phyloP scores from a whole-genome alignment of 805 yeast genomes.

The Cyberlindnera euphorbiiphila region DNA sequence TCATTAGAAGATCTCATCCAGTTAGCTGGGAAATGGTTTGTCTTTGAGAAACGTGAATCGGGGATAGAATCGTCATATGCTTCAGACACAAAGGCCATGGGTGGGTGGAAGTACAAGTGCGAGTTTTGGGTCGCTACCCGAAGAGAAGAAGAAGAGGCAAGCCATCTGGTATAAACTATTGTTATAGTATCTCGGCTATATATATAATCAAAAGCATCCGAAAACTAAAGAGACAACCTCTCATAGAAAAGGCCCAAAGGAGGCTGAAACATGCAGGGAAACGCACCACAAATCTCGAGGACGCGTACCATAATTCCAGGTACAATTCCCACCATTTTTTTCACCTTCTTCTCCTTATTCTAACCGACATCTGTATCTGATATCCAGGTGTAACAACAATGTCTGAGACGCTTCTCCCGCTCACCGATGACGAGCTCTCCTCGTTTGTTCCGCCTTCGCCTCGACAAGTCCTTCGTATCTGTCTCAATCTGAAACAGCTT shows the following conservation, averaged over 20 bases:
- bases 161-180: too few relatives aligned
- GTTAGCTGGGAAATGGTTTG: constrained; percentile 49
- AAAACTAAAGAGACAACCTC: too few relatives aligned
- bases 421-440: constrained; percentile 23
- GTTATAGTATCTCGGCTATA: too few relatives aligned
- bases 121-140: constrained; percentile 62
- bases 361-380: too few relatives aligned
- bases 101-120: constrained; percentile 55
- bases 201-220: too few relatives aligned
- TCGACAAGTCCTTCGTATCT: constrained; percentile 64
- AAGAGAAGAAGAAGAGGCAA: neutral
- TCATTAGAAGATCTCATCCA: constrained; percentile 50
- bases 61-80: constrained; percentile 50
- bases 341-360: too few relatives aligned
- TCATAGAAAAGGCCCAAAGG: too few relatives aligned
- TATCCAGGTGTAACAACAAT: too few relatives aligned
- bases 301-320: too few relatives aligned
- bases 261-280: too few relatives aligned
- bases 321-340: too few relatives aligned
- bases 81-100: constrained; percentile 45
- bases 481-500: constrained; percentile 66
- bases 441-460: constrained; percentile 44
- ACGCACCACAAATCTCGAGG: too few relatives aligned
- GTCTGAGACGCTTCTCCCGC: constrained; percentile 16
- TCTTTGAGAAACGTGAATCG: constrained; percentile 40